These are phyloP conservation scores for Udeniomyces megalosporus DNA, from an alignment of 768 basidiomycete genomes.

Conservation along the genomic window DNA sequence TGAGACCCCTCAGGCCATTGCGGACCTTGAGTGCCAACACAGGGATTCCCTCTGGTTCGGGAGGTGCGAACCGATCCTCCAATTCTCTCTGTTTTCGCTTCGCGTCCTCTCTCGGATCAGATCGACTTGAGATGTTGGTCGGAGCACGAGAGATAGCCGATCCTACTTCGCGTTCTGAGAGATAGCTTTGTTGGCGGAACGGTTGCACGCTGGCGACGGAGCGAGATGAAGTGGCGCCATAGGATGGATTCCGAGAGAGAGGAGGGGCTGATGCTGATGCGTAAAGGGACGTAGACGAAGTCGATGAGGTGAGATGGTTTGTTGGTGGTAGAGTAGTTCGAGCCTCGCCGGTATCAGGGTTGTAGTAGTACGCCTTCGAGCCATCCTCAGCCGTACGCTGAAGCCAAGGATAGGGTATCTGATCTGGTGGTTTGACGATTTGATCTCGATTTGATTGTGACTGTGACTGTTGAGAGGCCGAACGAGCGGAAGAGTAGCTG, in stretches of 20 bases:
- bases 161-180: background rate
- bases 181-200: background rate
- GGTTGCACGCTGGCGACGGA: background rate
- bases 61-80: conserved; percentile 1
- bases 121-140: no score
- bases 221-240: background rate
- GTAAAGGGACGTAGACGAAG: background rate
- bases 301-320: no score
- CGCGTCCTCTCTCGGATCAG: background rate
- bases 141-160: background rate
- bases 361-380: conserved; percentile 76
- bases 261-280: no score
- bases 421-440: conserved; percentile 35
- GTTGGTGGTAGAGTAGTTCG: conserved; percentile 45
- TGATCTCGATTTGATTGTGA: no score
- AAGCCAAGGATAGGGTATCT: conserved; percentile 30
- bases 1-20: background rate
- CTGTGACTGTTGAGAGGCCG: conserved; percentile 35
- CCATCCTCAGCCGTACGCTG: background rate
- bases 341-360: conserved; percentile 42
- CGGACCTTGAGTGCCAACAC: conserved; percentile 15
- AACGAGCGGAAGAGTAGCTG: conserved; percentile 27
- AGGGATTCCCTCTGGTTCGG: conserved; percentile 13
- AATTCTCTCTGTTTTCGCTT: conserved; percentile 3
- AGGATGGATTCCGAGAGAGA: background rate